A percentile compares a stretch with the other conserved stretches of the same genome.
phyloP scores from a whole-genome alignment of 352 stramenopile genomes.

The Hyaloperonospora arabidopsidis region DNA sequence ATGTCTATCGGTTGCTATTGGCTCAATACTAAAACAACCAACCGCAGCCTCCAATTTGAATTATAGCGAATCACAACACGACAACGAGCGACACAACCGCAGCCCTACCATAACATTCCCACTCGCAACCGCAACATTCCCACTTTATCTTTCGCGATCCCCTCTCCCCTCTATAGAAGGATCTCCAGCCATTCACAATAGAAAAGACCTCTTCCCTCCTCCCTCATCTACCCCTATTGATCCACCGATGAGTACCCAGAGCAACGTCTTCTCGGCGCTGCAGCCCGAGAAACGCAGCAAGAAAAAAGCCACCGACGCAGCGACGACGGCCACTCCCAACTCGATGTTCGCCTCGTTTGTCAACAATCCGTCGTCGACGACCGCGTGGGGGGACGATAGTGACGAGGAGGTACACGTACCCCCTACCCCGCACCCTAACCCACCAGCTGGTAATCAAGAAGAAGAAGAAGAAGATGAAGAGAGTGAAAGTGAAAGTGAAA shows the following conservation, averaged over 20 bases:
- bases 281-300: conserved; percentile 68
- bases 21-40: too few relatives aligned
- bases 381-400: conserved; percentile 61
- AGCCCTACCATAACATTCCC: not conserved
- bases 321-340: conserved; percentile 31
- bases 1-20: too few relatives aligned
- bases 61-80: conserved; percentile 12
- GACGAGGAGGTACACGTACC: conserved; percentile 58
- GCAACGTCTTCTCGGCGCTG: conserved; percentile 43
- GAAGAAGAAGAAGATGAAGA: conserved; percentile 42
- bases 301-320: conserved; percentile 25
- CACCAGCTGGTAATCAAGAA: conserved; percentile 29
- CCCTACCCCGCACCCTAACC: not conserved
- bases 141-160: too few relatives aligned
- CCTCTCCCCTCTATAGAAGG: too few relatives aligned
- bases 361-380: conserved; percentile 51
- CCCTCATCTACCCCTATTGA: too few relatives aligned
- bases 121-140: not conserved
- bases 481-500: conserved; percentile 35
- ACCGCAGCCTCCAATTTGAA: too few relatives aligned
- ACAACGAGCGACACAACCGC: conserved; percentile 1
- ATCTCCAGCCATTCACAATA: too few relatives aligned
- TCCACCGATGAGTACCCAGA: conserved; percentile 21
- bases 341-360: conserved; percentile 68
- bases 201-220: too few relatives aligned